phyloP scores from a whole-genome alignment of 2,329 filamentous ascomycete species.

The Colletotrichum musae region DNA sequence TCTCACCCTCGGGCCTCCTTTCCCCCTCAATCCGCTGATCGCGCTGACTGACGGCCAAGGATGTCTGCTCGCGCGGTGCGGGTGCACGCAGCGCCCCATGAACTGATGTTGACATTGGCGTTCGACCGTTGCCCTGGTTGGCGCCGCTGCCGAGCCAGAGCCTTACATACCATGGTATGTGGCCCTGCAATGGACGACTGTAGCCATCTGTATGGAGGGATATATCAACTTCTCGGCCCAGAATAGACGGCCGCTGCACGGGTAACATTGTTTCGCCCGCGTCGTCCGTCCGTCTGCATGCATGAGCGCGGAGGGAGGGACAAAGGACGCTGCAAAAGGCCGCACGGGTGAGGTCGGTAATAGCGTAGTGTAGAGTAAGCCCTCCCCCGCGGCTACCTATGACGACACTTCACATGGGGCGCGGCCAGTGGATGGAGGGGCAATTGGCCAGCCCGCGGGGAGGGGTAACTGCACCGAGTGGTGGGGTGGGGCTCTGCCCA shows the following conservation, averaged over 20 bases:
- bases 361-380: background rate
- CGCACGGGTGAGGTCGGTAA: background rate
- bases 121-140: no score
- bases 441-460: constrained; percentile 13
- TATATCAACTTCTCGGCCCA: background rate
- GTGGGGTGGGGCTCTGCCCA: background rate
- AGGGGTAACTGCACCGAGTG: constrained; percentile 21
- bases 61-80: no score
- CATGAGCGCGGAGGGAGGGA: no score
- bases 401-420: constrained; percentile 39
- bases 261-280: background rate
- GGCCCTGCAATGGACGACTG: background rate
- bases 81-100: no score
- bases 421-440: constrained; percentile 28
- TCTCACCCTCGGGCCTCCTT: background rate
- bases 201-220: background rate
- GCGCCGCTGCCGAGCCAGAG: no score
- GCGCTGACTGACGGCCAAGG: background rate
- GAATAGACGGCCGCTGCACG: background rate
- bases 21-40: background rate
- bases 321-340: background rate
- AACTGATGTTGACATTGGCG: no score
- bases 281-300: no score
- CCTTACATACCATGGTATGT: no score
- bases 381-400: constrained; percentile 19